These are phyloP conservation scores for Phytophthora pseudosyringae DNA, from an alignment of 352 stramenopile genomes.

Conservation along the genomic window DNA sequence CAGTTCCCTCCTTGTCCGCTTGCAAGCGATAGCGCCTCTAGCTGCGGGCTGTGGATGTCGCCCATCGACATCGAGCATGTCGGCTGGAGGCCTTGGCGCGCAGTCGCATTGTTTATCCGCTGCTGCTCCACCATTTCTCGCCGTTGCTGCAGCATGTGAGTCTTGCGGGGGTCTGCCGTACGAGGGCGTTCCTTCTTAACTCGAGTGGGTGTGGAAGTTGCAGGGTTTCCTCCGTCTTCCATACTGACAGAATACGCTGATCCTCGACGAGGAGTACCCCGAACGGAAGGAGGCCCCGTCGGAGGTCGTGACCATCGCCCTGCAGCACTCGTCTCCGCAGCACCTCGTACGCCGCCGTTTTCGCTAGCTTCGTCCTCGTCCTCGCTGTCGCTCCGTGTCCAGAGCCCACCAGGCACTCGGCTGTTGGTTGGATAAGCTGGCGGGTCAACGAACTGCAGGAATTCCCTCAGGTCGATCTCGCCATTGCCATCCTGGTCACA, in stretches of 20 bases:
- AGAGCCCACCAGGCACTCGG: constrained; percentile 61
- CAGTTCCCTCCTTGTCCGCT: constrained; percentile 8
- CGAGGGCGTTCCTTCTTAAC: constrained; percentile 61
- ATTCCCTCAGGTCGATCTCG: constrained; percentile 79
- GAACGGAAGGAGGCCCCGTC: constrained; percentile 5
- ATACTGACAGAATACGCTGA: constrained; percentile 10
- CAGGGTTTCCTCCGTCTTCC: constrained; percentile 9
- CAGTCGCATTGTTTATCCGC: constrained; percentile 21
- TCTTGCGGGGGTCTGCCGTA: constrained; percentile 74
- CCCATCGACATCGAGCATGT: constrained; percentile 44
- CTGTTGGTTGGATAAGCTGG: constrained; percentile 66
- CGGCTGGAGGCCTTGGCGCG: constrained; percentile 22
- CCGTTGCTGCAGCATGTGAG: constrained; percentile 63
- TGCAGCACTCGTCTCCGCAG: background rate
- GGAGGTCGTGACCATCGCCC: background rate
- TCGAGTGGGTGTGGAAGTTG: constrained; percentile 3
- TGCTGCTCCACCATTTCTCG: constrained; percentile 57
- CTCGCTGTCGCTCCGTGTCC: constrained; percentile 45
- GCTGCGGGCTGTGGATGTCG: constrained; percentile 40
- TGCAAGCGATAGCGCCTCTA: constrained; percentile 35
- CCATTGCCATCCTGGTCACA: constrained; percentile 72
- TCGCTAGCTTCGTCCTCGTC: constrained; percentile 28
- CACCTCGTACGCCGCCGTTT: constrained; percentile 3
- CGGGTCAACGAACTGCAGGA: constrained; percentile 75
- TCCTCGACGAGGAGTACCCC: background rate